Evolutionary conservation across 2,329 filamentous ascomycete species (phyloP), one percentile per base, ranked within the genome.

Genomic region (Colletotrichum gigasporum): DNA sequence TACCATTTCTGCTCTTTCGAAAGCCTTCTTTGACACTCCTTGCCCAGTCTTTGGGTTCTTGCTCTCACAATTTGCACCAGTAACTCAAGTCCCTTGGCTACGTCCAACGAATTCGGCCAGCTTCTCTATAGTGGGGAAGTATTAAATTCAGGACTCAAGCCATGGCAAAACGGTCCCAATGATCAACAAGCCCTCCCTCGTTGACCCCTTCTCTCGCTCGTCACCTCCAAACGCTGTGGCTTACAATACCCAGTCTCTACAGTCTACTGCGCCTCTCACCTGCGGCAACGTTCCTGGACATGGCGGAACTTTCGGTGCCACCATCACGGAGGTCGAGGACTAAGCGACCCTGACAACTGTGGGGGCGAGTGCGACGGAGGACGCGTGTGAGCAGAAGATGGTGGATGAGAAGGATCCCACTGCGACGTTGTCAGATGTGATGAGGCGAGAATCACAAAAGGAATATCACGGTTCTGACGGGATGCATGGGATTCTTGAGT

Each of bases 181-280:
- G 63, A 92, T 91, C 76, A 92, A 77, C 69, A 90, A 73, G 0
- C 86, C 86, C 16, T 79, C 80, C 77, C 52, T 76, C 71, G 4
- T 71, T 69, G 42, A 75, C 74, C 20, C 71, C 73, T 53, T 83
- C 81, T n/a, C 7, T 51, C 60, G 42, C 74, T 69, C 2, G 82
- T 79, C 30, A 90, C 73, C 60, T 91, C 70, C 73, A 84, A 90
- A n/a, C n/a, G 69, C 83, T 89, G 10, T n/a, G 84, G 85, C 76
- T 91, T 92, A 72, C 84, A 92, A 73, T 87, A 87, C 4, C 86
- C 88, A 0, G 89, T 89, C 55, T 90, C 87, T 7, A 92, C 89
- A 64, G 90, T 80, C 89, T 89, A 92, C 73, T 91, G 87, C 70
- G 67, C 72, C 73, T 84, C 78, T 92, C 90, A 1, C 88, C 89